Conservation (phyloP, 2,329 filamentous ascomycete genomes). For the Ilyonectria robusta region DNA sequence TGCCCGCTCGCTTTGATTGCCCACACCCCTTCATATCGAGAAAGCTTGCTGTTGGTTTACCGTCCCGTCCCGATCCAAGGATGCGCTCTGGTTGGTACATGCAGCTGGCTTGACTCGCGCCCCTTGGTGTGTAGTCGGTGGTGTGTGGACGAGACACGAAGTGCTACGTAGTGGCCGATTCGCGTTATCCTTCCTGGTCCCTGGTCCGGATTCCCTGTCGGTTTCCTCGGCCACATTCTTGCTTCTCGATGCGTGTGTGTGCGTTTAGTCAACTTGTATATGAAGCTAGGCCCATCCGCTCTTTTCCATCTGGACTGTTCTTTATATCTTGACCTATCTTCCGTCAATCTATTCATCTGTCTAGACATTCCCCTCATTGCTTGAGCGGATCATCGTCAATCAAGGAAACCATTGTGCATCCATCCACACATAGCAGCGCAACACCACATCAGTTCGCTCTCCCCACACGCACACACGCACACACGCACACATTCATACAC, state of each 20-base stretch:
- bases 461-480: background rate
- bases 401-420: background rate
- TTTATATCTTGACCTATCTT: constrained; percentile 21
- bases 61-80: constrained; percentile 42
- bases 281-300: constrained; percentile 33
- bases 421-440: constrained; percentile 5
- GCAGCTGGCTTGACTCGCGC: constrained; percentile 24
- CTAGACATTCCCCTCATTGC: constrained; percentile 8
- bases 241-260: constrained; percentile 4
- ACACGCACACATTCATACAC: background rate
- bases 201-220: background rate
- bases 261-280: constrained; percentile 33
- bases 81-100: constrained; percentile 5
- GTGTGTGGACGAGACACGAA: background rate
- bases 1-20: background rate
- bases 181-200: constrained; percentile 17
- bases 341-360: constrained; percentile 21
- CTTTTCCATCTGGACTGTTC: constrained; percentile 17
- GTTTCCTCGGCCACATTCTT: constrained; percentile 11
- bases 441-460: background rate
- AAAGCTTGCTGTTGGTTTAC: constrained; percentile 29
- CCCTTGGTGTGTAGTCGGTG: constrained; percentile 6
- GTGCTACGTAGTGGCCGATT: background rate
- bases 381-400: constrained; percentile 3
- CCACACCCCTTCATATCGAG: constrained; percentile 1